Base-by-base conservation (phyloP, 1,139 yeast species). In the Candida smagusa region DNA sequence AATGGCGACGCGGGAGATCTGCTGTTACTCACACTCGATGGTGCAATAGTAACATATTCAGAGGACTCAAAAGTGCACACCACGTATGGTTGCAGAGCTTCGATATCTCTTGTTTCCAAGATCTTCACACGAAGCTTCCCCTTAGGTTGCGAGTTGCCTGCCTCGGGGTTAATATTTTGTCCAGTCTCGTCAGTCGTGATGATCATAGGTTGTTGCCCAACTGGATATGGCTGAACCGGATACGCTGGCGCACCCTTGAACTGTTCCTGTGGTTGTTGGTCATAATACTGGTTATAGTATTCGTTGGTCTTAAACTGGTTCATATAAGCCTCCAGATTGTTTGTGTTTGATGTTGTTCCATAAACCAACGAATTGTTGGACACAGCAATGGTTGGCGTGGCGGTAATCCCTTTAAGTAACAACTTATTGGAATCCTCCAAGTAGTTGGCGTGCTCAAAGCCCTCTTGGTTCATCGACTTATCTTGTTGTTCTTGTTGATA, bases 41-140 rank as follows among this genome's bases (percentile, higher is more conserved):
- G 89, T 11, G 92, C 90, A 46, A 81, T 80, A 22, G 95, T 81
- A 43, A 90, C 89, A 49, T 83, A 86, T 63, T 90, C 97, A 1
- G 95, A 84, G 45, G 94, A 84, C 57, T 89, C 96, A 64, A 86
- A 90, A 2, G 96, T 86, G 59, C 96, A 87, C 25, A 90, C 96
- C 19, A 87, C 96, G 58, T 90, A 90, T 2, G 96, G 96, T 50
- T 79, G 83, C 7, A 88, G 74, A 32, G 61, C 62, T 46, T 74
- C 66, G 44, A 89, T 68, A 48, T 79, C 82, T 42, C 73, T 75
- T 2, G 96, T 97, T 58, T 87, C 92, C 29, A 84, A 68, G 48
- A 92, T 88, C 34, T 79, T 78, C 34, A 92, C 89, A 52, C 80
- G 79, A 38, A 92, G 72, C 58, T 85, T 86, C 33, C 97, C 97